A percentile compares a stretch with the other conserved stretches of the same genome.
Conservation (phyloP, 495 filamentous ascomycete genomes). For the Aspergillus homomorphus region DNA sequence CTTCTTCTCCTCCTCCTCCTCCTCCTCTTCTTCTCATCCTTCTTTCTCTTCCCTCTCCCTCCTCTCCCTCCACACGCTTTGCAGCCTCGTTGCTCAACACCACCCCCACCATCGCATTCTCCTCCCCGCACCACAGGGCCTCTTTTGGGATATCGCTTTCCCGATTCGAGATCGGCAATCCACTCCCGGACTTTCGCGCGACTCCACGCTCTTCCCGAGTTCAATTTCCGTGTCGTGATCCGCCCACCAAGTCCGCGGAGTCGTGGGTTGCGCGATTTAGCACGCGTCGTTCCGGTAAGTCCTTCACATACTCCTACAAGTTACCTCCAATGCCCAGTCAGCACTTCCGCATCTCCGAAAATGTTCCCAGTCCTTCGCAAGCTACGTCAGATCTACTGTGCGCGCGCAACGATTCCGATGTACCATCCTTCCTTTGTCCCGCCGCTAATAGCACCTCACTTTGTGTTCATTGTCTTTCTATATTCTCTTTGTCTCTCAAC, state of each 20-base stretch:
- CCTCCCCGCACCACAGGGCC: slow-evolving; percentile 12
- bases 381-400: background rate
- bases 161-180: slow-evolving; percentile 15
- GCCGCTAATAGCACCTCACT: background rate
- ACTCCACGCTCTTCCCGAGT: slow-evolving; percentile 11
- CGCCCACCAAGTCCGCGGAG: slow-evolving; percentile 8
- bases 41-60: slow-evolving; percentile 21
- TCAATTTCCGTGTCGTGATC: slow-evolving; percentile 9
- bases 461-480: background rate
- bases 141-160: slow-evolving; percentile 2
- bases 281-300: slow-evolving; percentile 29
- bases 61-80: slow-evolving; percentile 21
- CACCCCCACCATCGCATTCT: slow-evolving; percentile 11
- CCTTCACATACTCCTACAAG: background rate
- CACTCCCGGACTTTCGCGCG: slow-evolving; percentile 14
- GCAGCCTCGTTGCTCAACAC: slow-evolving; percentile 18
- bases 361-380: background rate
- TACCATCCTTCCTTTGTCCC: background rate
- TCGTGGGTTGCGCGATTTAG: slow-evolving; percentile 21
- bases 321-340: background rate
- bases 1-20: slow-evolving; percentile 30
- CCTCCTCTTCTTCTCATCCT: slow-evolving; percentile 30
- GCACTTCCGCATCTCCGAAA: background rate
- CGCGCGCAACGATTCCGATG: background rate
- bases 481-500: background rate